phyloP scores from a whole-genome alignment of 257 asterid species.

The Solanum medicagineum region DNA sequence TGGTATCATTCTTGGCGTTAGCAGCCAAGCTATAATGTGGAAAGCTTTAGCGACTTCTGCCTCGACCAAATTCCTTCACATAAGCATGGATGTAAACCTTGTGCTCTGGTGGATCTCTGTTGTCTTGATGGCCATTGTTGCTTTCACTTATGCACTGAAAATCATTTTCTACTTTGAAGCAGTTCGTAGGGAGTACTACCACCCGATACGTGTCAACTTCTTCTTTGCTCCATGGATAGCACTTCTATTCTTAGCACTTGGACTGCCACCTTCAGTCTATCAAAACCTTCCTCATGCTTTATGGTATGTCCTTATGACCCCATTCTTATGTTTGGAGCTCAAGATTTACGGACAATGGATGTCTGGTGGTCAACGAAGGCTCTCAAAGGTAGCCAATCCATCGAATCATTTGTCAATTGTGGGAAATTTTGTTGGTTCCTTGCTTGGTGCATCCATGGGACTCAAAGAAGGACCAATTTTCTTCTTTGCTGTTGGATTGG shows the following conservation, averaged over 20 bases:
- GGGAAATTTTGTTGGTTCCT: conserved; percentile 81
- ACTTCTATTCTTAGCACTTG: conserved; percentile 52
- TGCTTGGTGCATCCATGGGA: conserved; percentile 90
- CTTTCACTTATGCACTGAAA: conserved; percentile 42
- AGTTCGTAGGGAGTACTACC: conserved; percentile 88
- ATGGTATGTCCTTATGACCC: conserved; percentile 78
- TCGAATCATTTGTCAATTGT: conserved; percentile 67
- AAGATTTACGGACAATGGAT: conserved; percentile 96
- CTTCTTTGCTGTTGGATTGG: conserved; percentile 85
- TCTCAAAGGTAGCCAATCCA: conserved; percentile 90
- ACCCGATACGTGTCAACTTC: conserved; percentile 84
- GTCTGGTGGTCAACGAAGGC: conserved; percentile 83
- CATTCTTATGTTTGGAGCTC: conserved; percentile 51
- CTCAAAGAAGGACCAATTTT: conserved; percentile 74
- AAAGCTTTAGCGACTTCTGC: conserved; percentile 47
- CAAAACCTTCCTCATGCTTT: conserved; percentile 21
- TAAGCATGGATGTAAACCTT: conserved; percentile 38
- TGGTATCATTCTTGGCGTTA: conserved; percentile 78
- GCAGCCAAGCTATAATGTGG: conserved; percentile 99
- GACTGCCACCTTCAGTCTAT: conserved; percentile 43
- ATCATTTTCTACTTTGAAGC: conserved; percentile 78
- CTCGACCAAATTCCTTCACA: conserved; percentile 49
- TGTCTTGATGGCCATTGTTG: conserved; percentile 26
- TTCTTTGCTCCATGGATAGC: conserved; percentile 89
- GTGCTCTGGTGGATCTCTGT: conserved; percentile 52